Evolutionary conservation across 371 early-diverging fungal genomes (phyloP).

Genomic region (Smittium mucronatum): DNA sequence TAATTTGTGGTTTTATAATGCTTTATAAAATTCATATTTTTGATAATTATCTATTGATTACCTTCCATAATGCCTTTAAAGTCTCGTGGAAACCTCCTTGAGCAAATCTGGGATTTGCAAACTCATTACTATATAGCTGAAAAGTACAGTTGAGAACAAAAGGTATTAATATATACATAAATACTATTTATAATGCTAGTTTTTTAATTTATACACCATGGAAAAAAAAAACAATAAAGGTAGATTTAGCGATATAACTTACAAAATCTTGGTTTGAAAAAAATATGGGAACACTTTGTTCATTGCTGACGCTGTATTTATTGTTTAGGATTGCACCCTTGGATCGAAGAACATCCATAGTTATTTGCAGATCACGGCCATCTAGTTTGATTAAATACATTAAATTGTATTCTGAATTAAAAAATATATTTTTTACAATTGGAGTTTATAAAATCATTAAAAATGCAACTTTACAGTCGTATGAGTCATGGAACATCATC

Average conservation of each 20-base stretch:
- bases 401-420: neutral
- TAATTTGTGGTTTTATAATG: too few relatives aligned
- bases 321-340: constrained; percentile 48
- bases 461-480: constrained; percentile 40
- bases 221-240: too few relatives aligned
- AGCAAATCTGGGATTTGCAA: constrained; percentile 57
- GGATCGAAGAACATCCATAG: constrained; percentile 56
- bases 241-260: too few relatives aligned
- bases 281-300: constrained; percentile 55
- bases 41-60: constrained; percentile 9
- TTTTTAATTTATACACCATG: too few relatives aligned
- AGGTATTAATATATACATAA: too few relatives aligned
- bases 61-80: constrained; percentile 46
- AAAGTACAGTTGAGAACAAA: too few relatives aligned
- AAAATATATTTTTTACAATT: neutral
- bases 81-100: constrained; percentile 67
- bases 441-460: neutral
- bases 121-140: constrained; percentile 67
- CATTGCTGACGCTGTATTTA: constrained; percentile 24
- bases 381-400: neutral
- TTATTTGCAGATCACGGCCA: constrained; percentile 72
- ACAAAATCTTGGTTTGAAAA: constrained; percentile 63
- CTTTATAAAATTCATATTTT: neutral
- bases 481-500: constrained; percentile 74
- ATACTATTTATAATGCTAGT: too few relatives aligned